These are phyloP conservation scores for Perkinsus chesapeaki DNA, from an alignment of 169 alveolate species.

Conservation along the genomic window DNA sequence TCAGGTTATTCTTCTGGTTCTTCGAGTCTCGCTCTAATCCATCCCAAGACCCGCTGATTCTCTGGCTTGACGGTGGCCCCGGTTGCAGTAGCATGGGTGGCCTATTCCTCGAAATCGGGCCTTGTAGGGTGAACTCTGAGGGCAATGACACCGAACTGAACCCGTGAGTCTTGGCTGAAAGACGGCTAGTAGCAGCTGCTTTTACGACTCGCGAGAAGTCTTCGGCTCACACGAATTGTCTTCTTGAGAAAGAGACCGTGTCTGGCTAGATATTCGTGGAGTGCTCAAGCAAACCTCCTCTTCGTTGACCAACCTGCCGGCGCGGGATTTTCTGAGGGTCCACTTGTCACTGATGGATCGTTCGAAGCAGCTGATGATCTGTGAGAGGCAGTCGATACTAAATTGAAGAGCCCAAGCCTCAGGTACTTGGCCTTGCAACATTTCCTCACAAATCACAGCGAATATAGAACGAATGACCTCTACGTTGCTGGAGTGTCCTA, in stretches of 20 bases:
- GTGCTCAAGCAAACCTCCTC: conserved; percentile 51
- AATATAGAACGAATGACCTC: conserved; percentile 36
- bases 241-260: not conserved
- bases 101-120: conserved; percentile 64
- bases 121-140: conserved; percentile 27
- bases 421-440: conserved; percentile 37
- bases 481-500: conserved; percentile 73
- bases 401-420: conserved; percentile 29
- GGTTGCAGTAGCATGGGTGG: conserved; percentile 71
- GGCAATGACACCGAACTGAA: conserved; percentile 25
- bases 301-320: conserved; percentile 78
- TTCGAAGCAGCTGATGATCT: not conserved
- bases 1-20: conserved; percentile 28
- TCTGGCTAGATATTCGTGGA: conserved; percentile 47
- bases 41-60: conserved; percentile 54
- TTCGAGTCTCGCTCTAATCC: conserved; percentile 25
- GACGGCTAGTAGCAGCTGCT: too few relatives aligned
- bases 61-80: conserved; percentile 81
- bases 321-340: conserved; percentile 55
- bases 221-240: not conserved
- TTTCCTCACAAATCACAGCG: conserved; percentile 45
- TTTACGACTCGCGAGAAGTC: too few relatives aligned
- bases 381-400: conserved; percentile 23
- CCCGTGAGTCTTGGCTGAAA: too few relatives aligned
- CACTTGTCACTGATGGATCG: not conserved